Percentiles rank a stretch among this genome's conserved stretches.
phyloP scores from a whole-genome alignment of 2,329 filamentous ascomycete genomes.

The Botrytis elliptica region DNA sequence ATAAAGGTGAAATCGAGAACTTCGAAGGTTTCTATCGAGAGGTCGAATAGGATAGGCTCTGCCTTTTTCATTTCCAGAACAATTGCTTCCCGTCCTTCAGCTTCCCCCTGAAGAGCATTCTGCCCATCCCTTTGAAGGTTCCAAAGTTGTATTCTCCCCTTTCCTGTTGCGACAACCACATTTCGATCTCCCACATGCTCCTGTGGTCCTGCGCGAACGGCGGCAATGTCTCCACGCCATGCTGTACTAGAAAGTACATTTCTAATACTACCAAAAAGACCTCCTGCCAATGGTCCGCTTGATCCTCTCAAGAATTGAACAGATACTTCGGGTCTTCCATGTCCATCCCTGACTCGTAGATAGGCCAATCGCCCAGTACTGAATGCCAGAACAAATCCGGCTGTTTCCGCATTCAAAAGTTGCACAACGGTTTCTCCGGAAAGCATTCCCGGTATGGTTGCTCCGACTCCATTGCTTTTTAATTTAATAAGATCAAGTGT shows the following conservation, averaged over 20 bases:
- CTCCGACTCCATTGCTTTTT: slow-evolving; percentile 76
- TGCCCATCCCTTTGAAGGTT: slow-evolving; percentile 85
- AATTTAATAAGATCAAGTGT: slow-evolving; percentile 74
- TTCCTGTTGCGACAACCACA: slow-evolving; percentile 73
- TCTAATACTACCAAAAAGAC: slow-evolving; percentile 79
- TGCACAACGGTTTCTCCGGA: slow-evolving; percentile 76
- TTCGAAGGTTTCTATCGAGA: slow-evolving; percentile 61
- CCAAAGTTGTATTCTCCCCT: slow-evolving; percentile 81
- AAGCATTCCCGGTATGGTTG: slow-evolving; percentile 69
- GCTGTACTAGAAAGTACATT: slow-evolving; percentile 69
- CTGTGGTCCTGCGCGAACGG: slow-evolving; percentile 72
- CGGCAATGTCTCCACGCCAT: slow-evolving; percentile 74
- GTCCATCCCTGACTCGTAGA: slow-evolving; percentile 78
- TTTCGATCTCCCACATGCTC: slow-evolving; percentile 79
- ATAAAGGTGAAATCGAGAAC: slow-evolving; percentile 78
- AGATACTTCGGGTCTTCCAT: slow-evolving; percentile 79
- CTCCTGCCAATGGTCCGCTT: slow-evolving; percentile 53
- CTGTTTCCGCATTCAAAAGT: slow-evolving; percentile 77
- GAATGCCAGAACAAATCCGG: slow-evolving; percentile 81
- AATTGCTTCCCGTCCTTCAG: slow-evolving; percentile 67
- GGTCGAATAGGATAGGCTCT: slow-evolving; percentile 49
- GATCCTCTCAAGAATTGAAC: slow-evolving; percentile 72
- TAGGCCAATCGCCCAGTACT: slow-evolving; percentile 86
- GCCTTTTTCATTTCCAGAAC: slow-evolving; percentile 58
- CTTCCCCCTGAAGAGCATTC: slow-evolving; percentile 69